Evolutionary conservation across 1,139 yeast species (phyloP).

Genomic region (Groenewaldozyma sp.): DNA sequence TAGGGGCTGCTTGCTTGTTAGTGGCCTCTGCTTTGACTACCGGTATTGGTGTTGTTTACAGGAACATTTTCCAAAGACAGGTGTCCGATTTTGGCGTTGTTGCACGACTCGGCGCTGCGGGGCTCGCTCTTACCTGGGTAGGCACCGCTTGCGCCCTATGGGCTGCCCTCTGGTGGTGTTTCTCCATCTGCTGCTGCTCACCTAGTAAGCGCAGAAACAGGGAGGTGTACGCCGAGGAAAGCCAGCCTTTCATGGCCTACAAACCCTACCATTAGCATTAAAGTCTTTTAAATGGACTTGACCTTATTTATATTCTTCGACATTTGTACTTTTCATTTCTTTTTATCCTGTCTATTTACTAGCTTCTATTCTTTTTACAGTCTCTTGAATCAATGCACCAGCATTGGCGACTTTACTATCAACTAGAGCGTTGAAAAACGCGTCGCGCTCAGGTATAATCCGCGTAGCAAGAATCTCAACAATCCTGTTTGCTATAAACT

Average conservation of each 20-base stretch:
- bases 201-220: slow-evolving; percentile 7
- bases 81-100: slow-evolving; percentile 31
- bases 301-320: not conserved
- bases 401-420: slow-evolving; percentile 1
- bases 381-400: not conserved
- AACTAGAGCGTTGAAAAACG: slow-evolving; percentile 1
- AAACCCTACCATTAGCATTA: not conserved
- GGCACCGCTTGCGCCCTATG: slow-evolving; percentile 34
- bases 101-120: slow-evolving; percentile 32
- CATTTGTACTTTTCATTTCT: too few species aligned
- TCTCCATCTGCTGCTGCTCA: slow-evolving; percentile 37
- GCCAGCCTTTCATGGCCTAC: slow-evolving; percentile 3
- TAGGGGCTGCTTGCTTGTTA: slow-evolving; percentile 22
- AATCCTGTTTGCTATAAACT: not conserved
- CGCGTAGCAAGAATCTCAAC: not conserved
- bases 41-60: slow-evolving; percentile 33
- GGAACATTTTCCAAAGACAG: slow-evolving; percentile 33
- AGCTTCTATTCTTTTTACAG: not conserved
- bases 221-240: not conserved
- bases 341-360: not conserved
- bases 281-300: not conserved
- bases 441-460: slow-evolving; percentile 3
- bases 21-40: slow-evolving; percentile 38
- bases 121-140: slow-evolving; percentile 39
- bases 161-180: slow-evolving; percentile 33